Evolutionary conservation across 495 filamentous ascomycete genomes (phyloP), one percentile per base, ranked within the genome.

Genomic region (Polyplosphaeria fusca): DNA sequence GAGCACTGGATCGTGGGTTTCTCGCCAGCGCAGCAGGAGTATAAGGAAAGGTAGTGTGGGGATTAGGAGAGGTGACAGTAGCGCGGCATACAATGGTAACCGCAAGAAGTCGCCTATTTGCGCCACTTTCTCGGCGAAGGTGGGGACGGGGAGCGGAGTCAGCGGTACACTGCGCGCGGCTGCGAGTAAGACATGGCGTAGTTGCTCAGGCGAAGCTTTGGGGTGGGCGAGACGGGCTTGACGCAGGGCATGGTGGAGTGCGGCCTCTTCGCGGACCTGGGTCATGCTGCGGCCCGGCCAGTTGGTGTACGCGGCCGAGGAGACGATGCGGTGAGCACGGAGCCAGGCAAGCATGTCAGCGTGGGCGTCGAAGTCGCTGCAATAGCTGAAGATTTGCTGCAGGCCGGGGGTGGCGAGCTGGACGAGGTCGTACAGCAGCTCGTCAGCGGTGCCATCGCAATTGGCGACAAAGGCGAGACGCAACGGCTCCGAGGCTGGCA

Each of bases 211-310:
- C 12, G 47, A 38, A 32, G 47, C 47, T 12, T 38, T 51, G 32
- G 47, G 47, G 18, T 51, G 47, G 47, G 47, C 47, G 47, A 51
- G 47, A 51, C 32, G 47, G 47, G 47, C 47, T 32, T 51, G 47
- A 18, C 47, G 47, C 32, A 51, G 47, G 47, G 47, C 32, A 7
- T 51, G 5, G 47, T 51, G 47, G 30, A 51, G 47, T 32, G 47
- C 47, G 47, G 47, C 47, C 47, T 51, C 47, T 51, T 51, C 47
- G 47, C 47, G 47, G 47, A 40, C 47, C 47, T 51, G 47, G 47
- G 47, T 22, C 47, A 40, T 51, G 47, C 30, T 51, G 30, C 47
- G 32, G 47, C 47, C 47, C 30, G 47, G 47, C 47, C 47, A 51
- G 47, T 51, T 51, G 47, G 47, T 18, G 47, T 51, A 51, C 30